phyloP scores from a whole-genome alignment of 768 basidiomycete genomes.

The Crepidotus variabilis region DNA sequence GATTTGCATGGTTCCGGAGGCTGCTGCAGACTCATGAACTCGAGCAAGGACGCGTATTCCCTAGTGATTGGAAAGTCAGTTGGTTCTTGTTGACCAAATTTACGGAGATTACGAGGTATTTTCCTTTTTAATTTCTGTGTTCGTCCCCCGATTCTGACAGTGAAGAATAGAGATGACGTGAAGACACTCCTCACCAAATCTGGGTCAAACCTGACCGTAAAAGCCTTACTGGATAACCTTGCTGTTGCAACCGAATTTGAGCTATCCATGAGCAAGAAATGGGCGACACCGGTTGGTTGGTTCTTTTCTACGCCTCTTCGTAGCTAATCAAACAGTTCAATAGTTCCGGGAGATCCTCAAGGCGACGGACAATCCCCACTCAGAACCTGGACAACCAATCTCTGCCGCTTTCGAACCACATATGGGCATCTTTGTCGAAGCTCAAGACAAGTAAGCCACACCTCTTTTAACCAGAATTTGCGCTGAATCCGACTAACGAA shows the following conservation, averaged over 20 bases:
- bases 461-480: not conserved
- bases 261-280: constrained; percentile 73
- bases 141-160: not conserved
- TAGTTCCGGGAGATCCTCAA: constrained; percentile 68
- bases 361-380: constrained; percentile 42
- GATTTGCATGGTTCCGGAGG: constrained; percentile 94
- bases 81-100: constrained; percentile 83
- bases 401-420: constrained; percentile 91
- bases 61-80: constrained; percentile 80
- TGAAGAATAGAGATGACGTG: constrained; percentile 69
- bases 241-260: constrained; percentile 91
- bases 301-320: not conserved
- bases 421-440: constrained; percentile 91
- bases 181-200: constrained; percentile 77
- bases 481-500: not conserved
- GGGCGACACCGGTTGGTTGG: constrained; percentile 60
- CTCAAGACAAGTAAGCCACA: constrained; percentile 83
- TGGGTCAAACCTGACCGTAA: constrained; percentile 68
- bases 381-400: constrained; percentile 63
- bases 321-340: not conserved
- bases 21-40: constrained; percentile 82
- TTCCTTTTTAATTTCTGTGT: not conserved
- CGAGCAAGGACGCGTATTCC: constrained; percentile 82
- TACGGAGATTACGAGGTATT: constrained; percentile 84
- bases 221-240: constrained; percentile 78